These are phyloP conservation scores for Yamadazyma triangularis DNA, from an alignment of 1,139 yeast species.

Conservation along the genomic window DNA sequence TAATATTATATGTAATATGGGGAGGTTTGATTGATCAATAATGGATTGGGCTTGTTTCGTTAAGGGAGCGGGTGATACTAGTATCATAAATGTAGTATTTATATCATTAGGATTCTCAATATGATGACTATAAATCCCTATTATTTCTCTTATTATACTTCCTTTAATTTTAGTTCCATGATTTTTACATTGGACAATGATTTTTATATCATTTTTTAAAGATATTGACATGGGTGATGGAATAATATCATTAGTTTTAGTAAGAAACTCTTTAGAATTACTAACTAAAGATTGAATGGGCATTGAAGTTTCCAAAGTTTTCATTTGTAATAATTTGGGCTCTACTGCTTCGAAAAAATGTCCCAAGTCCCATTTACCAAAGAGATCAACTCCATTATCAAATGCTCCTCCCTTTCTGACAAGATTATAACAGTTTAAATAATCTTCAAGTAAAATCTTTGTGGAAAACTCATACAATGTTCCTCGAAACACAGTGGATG, in stretches of 20 bases:
- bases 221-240: constrained; percentile 13
- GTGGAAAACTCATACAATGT: constrained; percentile 63
- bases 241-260: no score
- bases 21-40: constrained; percentile 50
- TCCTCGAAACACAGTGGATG: constrained; percentile 58
- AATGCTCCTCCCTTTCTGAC: constrained; percentile 57
- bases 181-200: constrained; percentile 59
- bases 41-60: constrained; percentile 57
- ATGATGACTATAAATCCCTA: constrained; percentile 50
- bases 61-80: constrained; percentile 57
- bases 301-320: constrained; percentile 11
- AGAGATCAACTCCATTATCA: constrained; percentile 70
- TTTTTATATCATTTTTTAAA: constrained; percentile 23
- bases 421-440: constrained; percentile 40
- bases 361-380: constrained; percentile 54
- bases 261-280: no score
- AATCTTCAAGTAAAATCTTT: constrained; percentile 39
- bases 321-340: constrained; percentile 4
- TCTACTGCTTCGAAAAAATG: constrained; percentile 18
- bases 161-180: constrained; percentile 45
- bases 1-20: constrained; percentile 50
- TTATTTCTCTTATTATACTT: constrained; percentile 50
- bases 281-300: constrained; percentile 10
- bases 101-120: constrained; percentile 17
- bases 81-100: constrained; percentile 24